Evolutionary conservation across 2,329 filamentous ascomycete species (phyloP).

Genomic region (Graphilbum ipis-grandicollis): DNA sequence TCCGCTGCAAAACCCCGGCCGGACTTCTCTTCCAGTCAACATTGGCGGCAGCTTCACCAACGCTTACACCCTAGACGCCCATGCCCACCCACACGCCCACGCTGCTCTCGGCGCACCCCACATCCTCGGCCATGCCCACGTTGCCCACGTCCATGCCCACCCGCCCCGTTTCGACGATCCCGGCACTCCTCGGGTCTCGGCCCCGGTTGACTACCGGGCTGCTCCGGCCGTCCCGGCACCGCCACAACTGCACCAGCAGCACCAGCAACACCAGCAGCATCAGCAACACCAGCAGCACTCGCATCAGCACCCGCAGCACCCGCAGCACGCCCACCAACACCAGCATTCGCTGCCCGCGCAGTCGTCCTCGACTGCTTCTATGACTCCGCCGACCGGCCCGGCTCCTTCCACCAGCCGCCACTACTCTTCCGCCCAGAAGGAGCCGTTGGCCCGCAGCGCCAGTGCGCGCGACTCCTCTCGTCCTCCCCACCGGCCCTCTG

Average conservation of each 20-base stretch:
- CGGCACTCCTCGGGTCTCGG: slow-evolving; percentile 4
- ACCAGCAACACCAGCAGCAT: slow-evolving; percentile 1
- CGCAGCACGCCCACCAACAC: neutral
- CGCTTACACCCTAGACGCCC: slow-evolving; percentile 28
- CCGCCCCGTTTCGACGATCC: slow-evolving; percentile 16
- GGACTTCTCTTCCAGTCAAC: slow-evolving; percentile 31
- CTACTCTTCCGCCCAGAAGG: slow-evolving; percentile 38
- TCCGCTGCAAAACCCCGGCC: slow-evolving; percentile 24
- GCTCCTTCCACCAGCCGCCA: slow-evolving; percentile 24
- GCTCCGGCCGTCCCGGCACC: slow-evolving; percentile 8
- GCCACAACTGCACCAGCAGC: slow-evolving; percentile 4
- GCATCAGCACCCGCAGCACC: slow-evolving; percentile 1
- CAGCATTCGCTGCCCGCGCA: slow-evolving; percentile 1
- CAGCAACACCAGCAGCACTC: slow-evolving; percentile 2
- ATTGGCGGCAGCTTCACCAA: slow-evolving; percentile 24
- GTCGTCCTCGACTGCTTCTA: no score
- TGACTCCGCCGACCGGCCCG: slow-evolving; percentile 14
- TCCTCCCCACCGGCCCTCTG: slow-evolving; percentile 31
- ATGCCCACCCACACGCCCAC: slow-evolving; percentile 20
- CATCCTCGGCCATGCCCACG: slow-evolving; percentile 24
- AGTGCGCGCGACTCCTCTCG: slow-evolving; percentile 27
- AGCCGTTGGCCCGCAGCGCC: slow-evolving; percentile 28
- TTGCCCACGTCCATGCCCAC: slow-evolving; percentile 22
- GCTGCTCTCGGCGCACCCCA: no score
- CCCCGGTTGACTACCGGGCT: slow-evolving; percentile 5